Evolutionary conservation across 73 alveolate genomes (phyloP).

Genomic region (Tetrahymena elliotti): DNA sequence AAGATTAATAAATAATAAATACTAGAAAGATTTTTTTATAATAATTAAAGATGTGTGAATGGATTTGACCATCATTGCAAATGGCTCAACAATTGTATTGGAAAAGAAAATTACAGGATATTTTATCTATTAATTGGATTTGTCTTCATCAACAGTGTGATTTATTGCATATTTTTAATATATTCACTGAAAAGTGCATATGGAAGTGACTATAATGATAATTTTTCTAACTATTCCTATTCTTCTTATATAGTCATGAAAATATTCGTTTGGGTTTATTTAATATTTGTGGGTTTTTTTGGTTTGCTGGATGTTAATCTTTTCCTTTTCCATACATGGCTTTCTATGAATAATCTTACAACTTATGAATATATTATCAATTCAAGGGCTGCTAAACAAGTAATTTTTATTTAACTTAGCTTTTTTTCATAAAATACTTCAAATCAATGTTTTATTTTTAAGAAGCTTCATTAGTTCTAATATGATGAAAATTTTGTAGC

Average conservation of each 20-base stretch:
- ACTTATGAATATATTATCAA: not conserved
- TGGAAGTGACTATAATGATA: not conserved
- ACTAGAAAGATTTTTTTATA: not conserved
- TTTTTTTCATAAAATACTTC: not conserved
- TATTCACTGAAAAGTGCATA: not conserved
- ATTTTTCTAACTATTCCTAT: not conserved
- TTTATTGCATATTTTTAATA: not conserved
- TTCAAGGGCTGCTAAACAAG: not conserved
- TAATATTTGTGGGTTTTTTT: not conserved
- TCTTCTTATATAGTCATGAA: not conserved
- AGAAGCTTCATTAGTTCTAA: too few species aligned
- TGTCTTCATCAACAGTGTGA: not conserved
- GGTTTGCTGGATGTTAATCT: not conserved
- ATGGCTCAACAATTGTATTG: slow-evolving; percentile 87
- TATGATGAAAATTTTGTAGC: too few species aligned
- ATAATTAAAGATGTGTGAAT: slow-evolving; percentile 46
- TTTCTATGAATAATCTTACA: not conserved
- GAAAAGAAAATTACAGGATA: slow-evolving; percentile 33
- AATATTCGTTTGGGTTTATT: not conserved
- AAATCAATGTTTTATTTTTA: not conserved
- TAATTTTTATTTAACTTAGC: not conserved
- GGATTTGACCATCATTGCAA: slow-evolving; percentile 78
- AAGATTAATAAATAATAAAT: not conserved
- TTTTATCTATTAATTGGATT: not conserved
- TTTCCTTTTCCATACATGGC: not conserved